Evolutionary conservation across 148 eudicot genomes (phyloP).

Genomic region (Cornus florida): DNA sequence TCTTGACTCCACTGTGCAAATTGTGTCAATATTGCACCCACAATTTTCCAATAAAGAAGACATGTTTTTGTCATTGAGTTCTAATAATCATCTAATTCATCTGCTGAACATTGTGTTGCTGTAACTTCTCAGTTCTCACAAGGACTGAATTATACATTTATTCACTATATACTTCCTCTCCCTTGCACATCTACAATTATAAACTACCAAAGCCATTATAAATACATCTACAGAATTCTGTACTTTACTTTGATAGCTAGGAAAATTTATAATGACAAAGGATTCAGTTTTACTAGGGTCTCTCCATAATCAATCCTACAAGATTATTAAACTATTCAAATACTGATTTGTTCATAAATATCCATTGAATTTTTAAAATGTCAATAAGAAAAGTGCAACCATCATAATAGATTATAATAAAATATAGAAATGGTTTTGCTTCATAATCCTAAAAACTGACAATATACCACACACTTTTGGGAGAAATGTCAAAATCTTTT

Average conservation of each 20-base stretch:
- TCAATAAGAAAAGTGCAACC: background rate
- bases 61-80: too few species aligned
- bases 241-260: background rate
- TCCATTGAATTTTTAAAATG: background rate
- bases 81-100: too few species aligned
- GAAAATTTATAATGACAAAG: background rate
- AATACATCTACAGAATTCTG: background rate
- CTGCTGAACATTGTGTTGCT: too few species aligned
- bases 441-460: background rate
- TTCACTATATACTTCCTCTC: background rate
- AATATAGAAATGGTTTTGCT: background rate
- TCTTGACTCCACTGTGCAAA: background rate
- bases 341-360: background rate
- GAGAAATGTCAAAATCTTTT: background rate
- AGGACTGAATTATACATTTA: too few species aligned
- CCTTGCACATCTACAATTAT: background rate
- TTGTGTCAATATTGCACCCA: too few species aligned
- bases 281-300: background rate
- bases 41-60: too few species aligned
- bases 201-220: background rate
- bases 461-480: background rate
- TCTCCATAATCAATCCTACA: background rate
- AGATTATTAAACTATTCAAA: too few species aligned
- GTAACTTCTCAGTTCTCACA: too few species aligned
- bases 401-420: background rate